Conservation (phyloP, 1,139 yeast genomes). For the Hanseniaspora uvarum region DNA sequence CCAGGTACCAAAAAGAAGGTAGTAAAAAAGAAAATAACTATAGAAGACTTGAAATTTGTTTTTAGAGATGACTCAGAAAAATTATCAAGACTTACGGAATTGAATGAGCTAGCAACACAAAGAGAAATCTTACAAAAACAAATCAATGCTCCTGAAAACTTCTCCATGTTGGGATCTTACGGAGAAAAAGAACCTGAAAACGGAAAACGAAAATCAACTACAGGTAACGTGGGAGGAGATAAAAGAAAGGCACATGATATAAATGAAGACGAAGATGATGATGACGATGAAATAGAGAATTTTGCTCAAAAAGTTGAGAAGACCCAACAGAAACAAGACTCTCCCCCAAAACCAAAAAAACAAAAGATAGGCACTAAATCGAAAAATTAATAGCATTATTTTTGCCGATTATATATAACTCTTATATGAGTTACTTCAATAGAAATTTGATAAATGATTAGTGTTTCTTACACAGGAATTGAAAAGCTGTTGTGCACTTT, state of each 20-base stretch:
- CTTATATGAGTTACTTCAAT: no score
- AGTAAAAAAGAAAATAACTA: constrained; percentile 61
- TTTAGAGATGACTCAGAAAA: constrained; percentile 73
- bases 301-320: constrained; percentile 2
- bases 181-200: constrained; percentile 8
- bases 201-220: constrained; percentile 10
- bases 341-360: neutral
- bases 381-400: neutral
- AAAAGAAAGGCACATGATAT: constrained; percentile 29
- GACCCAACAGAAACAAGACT: neutral
- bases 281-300: constrained; percentile 18
- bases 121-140: constrained; percentile 73
- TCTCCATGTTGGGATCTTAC: constrained; percentile 24
- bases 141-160: constrained; percentile 56
- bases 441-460: no score
- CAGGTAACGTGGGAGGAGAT: constrained; percentile 31
- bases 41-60: constrained; percentile 82
- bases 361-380: neutral
- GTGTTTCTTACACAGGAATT: no score
- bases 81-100: constrained; percentile 73
- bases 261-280: constrained; percentile 22
- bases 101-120: constrained; percentile 60
- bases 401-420: no score
- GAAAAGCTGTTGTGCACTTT: no score
- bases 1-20: constrained; percentile 39